phyloP scores from a whole-genome alignment of 176 grass and related monocot species.

The Otatea glauca region DNA sequence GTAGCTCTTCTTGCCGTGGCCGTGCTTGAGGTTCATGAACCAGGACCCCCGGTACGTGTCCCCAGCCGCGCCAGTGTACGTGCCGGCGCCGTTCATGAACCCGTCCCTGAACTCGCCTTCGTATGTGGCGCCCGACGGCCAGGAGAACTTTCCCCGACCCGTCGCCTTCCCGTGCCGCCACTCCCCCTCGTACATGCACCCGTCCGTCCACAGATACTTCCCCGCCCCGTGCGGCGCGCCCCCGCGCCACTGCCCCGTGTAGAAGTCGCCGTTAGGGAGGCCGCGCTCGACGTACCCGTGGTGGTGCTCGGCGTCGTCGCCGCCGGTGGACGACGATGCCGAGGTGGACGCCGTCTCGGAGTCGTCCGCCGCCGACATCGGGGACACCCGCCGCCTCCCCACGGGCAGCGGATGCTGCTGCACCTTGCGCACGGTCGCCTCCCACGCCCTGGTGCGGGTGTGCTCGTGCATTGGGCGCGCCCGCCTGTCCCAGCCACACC shows the following conservation, averaged over 20 bases:
- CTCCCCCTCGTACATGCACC: slow-evolving; percentile 98
- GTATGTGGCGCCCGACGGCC: slow-evolving; percentile 91
- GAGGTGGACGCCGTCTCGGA: slow-evolving; percentile 50
- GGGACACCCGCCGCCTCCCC: slow-evolving; percentile 50
- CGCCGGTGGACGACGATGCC: slow-evolving; percentile 34
- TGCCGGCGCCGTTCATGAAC: slow-evolving; percentile 92
- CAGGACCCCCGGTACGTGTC: slow-evolving; percentile 84
- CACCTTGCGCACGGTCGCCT: slow-evolving; percentile 57
- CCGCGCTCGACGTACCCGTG: slow-evolving; percentile 58
- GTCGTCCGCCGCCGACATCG: slow-evolving; percentile 57
- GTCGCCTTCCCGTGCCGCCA: slow-evolving; percentile 78
- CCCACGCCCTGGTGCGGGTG: slow-evolving; percentile 59
- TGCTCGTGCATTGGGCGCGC: slow-evolving; percentile 64
- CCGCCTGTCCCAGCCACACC: slow-evolving; percentile 28
- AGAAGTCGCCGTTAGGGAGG: slow-evolving; percentile 92
- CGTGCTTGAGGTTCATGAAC: slow-evolving; percentile 96
- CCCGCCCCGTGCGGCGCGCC: slow-evolving; percentile 71
- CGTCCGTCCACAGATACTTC: slow-evolving; percentile 94
- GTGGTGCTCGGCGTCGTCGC: slow-evolving; percentile 22
- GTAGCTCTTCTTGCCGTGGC: slow-evolving; percentile 73
- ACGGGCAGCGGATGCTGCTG: slow-evolving; percentile 54
- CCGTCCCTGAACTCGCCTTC: slow-evolving; percentile 90
- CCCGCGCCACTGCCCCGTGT: slow-evolving; percentile 73
- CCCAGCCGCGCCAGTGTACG: slow-evolving; percentile 78
- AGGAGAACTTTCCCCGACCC: slow-evolving; percentile 86